Evolutionary conservation across 331 rosid species (phyloP).

Genomic region (Acacia pycnantha): DNA sequence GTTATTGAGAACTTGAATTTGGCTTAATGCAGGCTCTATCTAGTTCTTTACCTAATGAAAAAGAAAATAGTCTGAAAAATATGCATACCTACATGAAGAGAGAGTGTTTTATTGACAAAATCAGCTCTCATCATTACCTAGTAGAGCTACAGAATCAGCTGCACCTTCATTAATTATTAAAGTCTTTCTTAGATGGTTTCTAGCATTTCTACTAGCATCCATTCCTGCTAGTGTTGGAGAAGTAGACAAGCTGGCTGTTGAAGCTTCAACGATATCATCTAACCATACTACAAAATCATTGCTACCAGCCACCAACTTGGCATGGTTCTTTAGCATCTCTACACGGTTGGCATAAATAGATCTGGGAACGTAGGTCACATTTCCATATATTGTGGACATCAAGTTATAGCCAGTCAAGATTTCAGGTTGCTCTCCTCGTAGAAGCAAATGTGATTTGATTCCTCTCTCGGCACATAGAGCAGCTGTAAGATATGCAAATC

Average conservation of each 20-base stretch:
- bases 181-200: constrained; percentile 51
- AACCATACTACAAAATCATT: constrained; percentile 52
- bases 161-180: constrained; percentile 90
- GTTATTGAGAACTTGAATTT: not conserved
- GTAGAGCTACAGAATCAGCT: constrained; percentile 83
- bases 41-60: not conserved
- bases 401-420: constrained; percentile 87
- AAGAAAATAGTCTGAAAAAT: constrained; percentile 24
- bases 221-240: constrained; percentile 32
- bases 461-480: constrained; percentile 90
- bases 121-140: constrained; percentile 61
- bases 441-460: constrained; percentile 70
- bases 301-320: constrained; percentile 57
- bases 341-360: constrained; percentile 70
- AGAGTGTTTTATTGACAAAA: not conserved
- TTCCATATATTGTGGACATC: constrained; percentile 82
- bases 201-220: constrained; percentile 41
- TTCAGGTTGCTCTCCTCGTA: constrained; percentile 92
- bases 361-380: constrained; percentile 79
- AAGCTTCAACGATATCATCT: constrained; percentile 58
- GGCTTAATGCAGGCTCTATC: not conserved
- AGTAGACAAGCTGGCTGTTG: constrained; percentile 32
- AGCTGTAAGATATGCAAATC: constrained; percentile 55
- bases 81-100: constrained; percentile 6
- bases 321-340: constrained; percentile 65